A percentile compares a stretch with the other conserved stretches of the same genome.
phyloP scores from a whole-genome alignment of 306 rosid species.

The Castanospermum australe region DNA sequence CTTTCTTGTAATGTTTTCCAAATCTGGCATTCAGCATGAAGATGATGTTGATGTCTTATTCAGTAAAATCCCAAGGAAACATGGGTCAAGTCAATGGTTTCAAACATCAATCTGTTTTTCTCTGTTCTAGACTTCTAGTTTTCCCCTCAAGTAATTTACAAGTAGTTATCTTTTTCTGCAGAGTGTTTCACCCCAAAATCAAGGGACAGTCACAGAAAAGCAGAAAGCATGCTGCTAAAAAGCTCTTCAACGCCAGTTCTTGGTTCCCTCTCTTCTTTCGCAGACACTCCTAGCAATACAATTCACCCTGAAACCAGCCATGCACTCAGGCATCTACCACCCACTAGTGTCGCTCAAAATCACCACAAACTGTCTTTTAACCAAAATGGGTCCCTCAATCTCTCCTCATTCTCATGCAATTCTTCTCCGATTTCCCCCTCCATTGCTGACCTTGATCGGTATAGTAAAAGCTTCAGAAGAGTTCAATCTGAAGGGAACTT shows the following conservation, averaged over 20 bases:
- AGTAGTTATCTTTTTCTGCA: neutral
- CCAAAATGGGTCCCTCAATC: constrained; percentile 38
- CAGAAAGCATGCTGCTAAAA: constrained; percentile 65
- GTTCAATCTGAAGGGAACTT: constrained; percentile 87
- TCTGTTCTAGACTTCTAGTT: neutral
- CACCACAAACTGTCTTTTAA: constrained; percentile 39
- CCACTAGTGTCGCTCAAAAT: constrained; percentile 26
- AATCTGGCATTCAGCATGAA: too few relatives aligned
- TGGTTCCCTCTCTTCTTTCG: constrained; percentile 64
- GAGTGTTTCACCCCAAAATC: neutral
- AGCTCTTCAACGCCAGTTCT: constrained; percentile 93
- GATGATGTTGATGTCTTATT: too few relatives aligned
- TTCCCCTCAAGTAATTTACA: neutral
- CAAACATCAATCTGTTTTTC: neutral
- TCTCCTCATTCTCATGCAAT: constrained; percentile 40
- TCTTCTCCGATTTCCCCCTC: constrained; percentile 85
- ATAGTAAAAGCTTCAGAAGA: constrained; percentile 57
- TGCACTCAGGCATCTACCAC: constrained; percentile 40
- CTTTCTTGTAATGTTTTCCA: too few relatives aligned
- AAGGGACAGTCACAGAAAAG: constrained; percentile 20
- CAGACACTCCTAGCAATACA: constrained; percentile 51
- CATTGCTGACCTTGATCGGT: constrained; percentile 38
- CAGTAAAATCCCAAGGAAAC: too few relatives aligned
- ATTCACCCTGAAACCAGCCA: constrained; percentile 43
- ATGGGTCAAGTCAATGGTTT: neutral